Conservation (phyloP, 2,329 filamentous ascomycete species). For the Dothidotthia symphoricarpi region DNA sequence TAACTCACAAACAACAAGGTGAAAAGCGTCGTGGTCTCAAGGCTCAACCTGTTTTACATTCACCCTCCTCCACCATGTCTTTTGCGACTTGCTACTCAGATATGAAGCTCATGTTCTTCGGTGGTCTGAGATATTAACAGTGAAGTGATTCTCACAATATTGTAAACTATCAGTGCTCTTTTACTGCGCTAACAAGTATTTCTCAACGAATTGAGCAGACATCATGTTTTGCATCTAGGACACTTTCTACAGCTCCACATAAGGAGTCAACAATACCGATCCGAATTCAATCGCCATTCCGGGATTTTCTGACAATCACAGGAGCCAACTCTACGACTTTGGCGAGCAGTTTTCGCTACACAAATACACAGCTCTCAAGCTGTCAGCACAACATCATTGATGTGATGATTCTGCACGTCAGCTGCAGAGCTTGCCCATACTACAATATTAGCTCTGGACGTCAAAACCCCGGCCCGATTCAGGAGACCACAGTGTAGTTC, state of each 20-base stretch:
- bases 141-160: too few relatives aligned
- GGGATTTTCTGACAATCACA: not conserved
- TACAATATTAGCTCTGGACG: constrained; percentile 2
- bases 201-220: constrained; percentile 1
- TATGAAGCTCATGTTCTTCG: too few relatives aligned
- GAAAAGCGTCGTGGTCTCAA: constrained; percentile 4
- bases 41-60: constrained; percentile 2
- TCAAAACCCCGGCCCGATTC: constrained; percentile 6
- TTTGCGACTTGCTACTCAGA: too few relatives aligned
- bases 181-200: too few relatives aligned
- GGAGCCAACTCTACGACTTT: too few relatives aligned
- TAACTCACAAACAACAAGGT: constrained; percentile 1
- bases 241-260: not conserved
- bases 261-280: too few relatives aligned
- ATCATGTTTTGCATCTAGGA: constrained; percentile 1
- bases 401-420: constrained; percentile 7
- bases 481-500: not conserved
- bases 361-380: not conserved
- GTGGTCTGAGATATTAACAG: too few relatives aligned
- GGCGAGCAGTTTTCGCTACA: constrained; percentile 1
- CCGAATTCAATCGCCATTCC: too few relatives aligned
- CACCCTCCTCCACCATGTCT: not conserved
- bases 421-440: constrained; percentile 5
- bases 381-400: constrained; percentile 2
- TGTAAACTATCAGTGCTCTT: too few relatives aligned